Evolutionary conservation across 345 rosid genomes (phyloP).

Genomic region (Heritiera littoralis): DNA sequence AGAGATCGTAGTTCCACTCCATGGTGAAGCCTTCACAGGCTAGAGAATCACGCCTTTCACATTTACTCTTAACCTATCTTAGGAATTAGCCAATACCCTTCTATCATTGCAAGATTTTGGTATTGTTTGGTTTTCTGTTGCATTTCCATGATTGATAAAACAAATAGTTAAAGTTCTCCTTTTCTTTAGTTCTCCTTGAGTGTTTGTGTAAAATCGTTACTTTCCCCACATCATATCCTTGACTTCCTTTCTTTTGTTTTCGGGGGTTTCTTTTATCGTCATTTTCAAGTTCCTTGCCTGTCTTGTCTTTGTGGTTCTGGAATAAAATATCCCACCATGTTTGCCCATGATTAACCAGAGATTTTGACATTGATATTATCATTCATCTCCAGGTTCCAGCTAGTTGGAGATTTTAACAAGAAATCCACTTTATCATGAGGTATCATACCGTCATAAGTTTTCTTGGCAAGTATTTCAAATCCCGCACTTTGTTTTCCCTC

Average conservation of each 20-base stretch:
- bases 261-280: neutral
- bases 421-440: neutral
- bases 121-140: neutral
- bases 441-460: neutral
- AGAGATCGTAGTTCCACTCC: constrained; percentile 5
- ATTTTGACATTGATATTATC: neutral
- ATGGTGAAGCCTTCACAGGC: neutral
- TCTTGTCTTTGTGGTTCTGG: neutral
- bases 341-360: neutral
- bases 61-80: neutral
- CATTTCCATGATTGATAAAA: constrained; percentile 1
- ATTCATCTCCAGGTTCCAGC: constrained; percentile 1
- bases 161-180: neutral
- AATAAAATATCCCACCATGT: constrained; percentile 3
- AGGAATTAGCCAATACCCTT: neutral
- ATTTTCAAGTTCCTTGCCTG: neutral
- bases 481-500: neutral
- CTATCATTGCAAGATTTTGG: neutral
- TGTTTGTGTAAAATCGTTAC: neutral
- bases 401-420: neutral
- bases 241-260: neutral
- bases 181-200: neutral
- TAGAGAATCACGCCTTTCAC: constrained; percentile 1
- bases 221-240: neutral
- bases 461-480: neutral